Percentiles rank a stretch among this genome's conserved stretches.
Conservation (phyloP, 2,329 filamentous ascomycete species). For the Verruconis gallopava region DNA sequence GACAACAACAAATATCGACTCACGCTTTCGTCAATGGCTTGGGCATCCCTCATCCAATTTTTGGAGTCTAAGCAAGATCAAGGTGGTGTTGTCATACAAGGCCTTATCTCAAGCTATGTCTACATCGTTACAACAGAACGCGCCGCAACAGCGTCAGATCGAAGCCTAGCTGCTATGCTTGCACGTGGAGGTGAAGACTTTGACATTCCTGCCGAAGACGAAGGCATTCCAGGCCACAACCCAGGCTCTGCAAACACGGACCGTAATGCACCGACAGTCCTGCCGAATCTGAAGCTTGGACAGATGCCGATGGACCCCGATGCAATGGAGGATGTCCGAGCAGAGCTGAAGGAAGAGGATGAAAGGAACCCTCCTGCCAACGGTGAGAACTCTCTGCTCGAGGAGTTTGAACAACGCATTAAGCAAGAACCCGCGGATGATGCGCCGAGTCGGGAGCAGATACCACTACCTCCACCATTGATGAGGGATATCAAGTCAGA, state of each 20-base stretch:
- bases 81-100: conserved; percentile 65
- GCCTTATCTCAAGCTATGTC: conserved; percentile 52
- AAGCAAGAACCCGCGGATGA: conserved; percentile 87
- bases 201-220: conserved; percentile 50
- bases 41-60: conserved; percentile 72
- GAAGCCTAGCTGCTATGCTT: conserved; percentile 48
- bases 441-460: conserved; percentile 60
- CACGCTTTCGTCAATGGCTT: conserved; percentile 75
- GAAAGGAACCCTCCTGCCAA: conserved; percentile 55
- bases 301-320: conserved; percentile 73
- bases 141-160: conserved; percentile 38
- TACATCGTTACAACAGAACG: conserved; percentile 48
- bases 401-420: conserved; percentile 76
- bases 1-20: conserved; percentile 77
- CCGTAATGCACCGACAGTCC: conserved; percentile 44
- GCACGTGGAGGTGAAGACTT: conserved; percentile 41
- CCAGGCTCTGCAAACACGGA: conserved; percentile 50
- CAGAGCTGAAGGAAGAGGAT: conserved; percentile 78
- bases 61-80: conserved; percentile 75
- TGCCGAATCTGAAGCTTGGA: conserved; percentile 59
- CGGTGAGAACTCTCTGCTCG: conserved; percentile 62
- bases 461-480: conserved; percentile 78
- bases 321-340: conserved; percentile 71
- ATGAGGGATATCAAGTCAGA: conserved; percentile 88
- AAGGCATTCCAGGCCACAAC: conserved; percentile 55